phyloP scores from a whole-genome alignment of 257 asterid genomes.

The Nicotiana otophora region DNA sequence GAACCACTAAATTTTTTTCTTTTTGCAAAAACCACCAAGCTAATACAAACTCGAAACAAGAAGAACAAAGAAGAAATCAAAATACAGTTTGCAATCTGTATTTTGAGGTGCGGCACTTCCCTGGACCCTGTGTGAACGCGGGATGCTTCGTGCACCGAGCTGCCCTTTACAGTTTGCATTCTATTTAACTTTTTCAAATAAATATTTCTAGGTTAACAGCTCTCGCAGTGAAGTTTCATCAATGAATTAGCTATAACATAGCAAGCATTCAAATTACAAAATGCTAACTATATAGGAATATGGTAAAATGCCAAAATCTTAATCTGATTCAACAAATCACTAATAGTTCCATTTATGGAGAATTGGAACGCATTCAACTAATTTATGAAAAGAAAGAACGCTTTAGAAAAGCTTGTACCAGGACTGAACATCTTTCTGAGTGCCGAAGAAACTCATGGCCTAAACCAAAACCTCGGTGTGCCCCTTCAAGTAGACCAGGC shows the following conservation, averaged over 20 bases:
- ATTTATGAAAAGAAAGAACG: background rate
- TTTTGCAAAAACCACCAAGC: background rate
- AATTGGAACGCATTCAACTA: background rate
- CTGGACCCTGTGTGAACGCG: background rate
- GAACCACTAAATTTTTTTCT: background rate
- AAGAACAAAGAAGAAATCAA: background rate
- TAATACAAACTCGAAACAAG: background rate
- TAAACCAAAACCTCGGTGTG: conserved; percentile 92
- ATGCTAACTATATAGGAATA: background rate
- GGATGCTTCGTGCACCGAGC: background rate
- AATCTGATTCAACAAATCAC: background rate
- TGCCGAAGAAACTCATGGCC: conserved; percentile 96
- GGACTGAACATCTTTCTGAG: conserved; percentile 90
- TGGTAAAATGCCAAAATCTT: background rate
- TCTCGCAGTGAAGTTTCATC: background rate
- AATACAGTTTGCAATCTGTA: background rate
- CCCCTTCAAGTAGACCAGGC: conserved; percentile 96
- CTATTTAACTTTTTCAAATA: background rate
- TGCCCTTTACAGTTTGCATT: background rate
- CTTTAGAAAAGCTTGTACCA: conserved; percentile 41
- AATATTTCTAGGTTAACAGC: background rate
- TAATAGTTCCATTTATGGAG: background rate
- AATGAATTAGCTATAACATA: background rate
- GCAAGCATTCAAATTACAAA: background rate
- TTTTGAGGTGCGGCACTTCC: background rate